Conservation (phyloP, 2,329 filamentous ascomycete species). For the Stachybotrys chartarum region DNA sequence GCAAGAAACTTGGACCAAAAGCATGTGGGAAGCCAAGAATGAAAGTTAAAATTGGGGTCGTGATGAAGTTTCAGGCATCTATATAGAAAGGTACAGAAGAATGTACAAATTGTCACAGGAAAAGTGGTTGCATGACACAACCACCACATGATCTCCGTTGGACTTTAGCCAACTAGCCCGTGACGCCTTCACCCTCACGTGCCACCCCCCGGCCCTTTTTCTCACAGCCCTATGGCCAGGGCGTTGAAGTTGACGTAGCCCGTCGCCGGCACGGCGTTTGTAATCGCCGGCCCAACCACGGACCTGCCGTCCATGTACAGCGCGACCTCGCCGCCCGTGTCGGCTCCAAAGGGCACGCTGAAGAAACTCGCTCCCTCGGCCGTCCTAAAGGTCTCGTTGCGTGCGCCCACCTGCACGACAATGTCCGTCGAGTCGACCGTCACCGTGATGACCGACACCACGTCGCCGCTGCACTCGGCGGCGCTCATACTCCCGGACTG, state of each 20-base stretch:
- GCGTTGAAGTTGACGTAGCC: conserved; percentile 16
- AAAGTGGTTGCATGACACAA: not conserved
- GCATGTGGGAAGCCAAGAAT: no score
- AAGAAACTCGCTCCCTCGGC: conserved; percentile 12
- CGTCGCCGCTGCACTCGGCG: conserved; percentile 16
- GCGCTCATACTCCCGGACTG: conserved; percentile 14
- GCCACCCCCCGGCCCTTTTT: not conserved
- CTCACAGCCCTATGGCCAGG: conserved; percentile 10
- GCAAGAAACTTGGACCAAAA: no score
- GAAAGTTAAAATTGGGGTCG: no score
- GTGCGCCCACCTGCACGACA: conserved; percentile 22
- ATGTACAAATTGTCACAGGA: no score
- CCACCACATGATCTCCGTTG: not conserved
- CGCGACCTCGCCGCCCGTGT: conserved; percentile 6
- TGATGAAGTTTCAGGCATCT: no score
- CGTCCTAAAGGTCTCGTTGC: conserved; percentile 8
- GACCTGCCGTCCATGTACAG: conserved; percentile 10
- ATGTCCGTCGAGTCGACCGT: conserved; percentile 17
- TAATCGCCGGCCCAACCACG: conserved; percentile 9
- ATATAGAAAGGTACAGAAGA: no score
- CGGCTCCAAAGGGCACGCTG: conserved; percentile 12
- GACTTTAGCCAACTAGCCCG: not conserved
- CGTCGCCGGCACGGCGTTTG: conserved; percentile 7
- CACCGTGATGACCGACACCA: conserved; percentile 25
- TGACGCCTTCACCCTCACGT: not conserved